Evolutionary conservation across 2,329 filamentous ascomycete species (phyloP), one percentile per base, ranked within the genome.

Genomic region (Pseudopyricularia cyperi): DNA sequence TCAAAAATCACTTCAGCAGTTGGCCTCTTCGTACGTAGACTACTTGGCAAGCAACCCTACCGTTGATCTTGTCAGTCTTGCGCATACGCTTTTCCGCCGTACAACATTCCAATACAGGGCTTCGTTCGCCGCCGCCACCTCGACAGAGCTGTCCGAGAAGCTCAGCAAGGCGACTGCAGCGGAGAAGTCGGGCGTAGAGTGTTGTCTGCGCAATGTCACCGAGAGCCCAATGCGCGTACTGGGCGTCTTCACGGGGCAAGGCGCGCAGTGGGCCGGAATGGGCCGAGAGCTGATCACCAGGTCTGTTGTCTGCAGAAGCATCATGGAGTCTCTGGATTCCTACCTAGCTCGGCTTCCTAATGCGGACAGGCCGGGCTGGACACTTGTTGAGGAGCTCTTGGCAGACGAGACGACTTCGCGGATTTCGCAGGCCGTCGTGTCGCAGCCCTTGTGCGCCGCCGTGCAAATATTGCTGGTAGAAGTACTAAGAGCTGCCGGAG

Each of bases 241-340:
- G 3, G 48, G 48, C n/a, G 48, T 35, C 33, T 69, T 69, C 56
- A 70, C 66, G 3, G 67, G 67, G 1, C 65, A 68, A 48, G 66
- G 66, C 12, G 66, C 66, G 0, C 66, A 68, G 49, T 68, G 65
- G 65, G 52, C 59, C 3, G 60, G 56, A 33, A 68, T 68, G 66
- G 66, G 66, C 15, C 59, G 57, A 6, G 65, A 68, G 56, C 60
- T 68, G 2, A 66, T 65, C 37, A 60, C 65, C 15, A 62, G 60
- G 35, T 69, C 69, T 54, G 65, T 65, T 0, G 56, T 63, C 15
- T 70, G 68, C 50, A 56, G 32, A 6, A 22, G 22, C 19, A 33
- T 15, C 8, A 11, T 32, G 7, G 8, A 19, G 8, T 22, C 15
- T 3, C 9, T 44, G 12, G 14, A 33, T 2, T 7, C 49, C 4